Percentiles rank a stretch among this genome's conserved stretches.
phyloP scores from a whole-genome alignment of 345 rosid species.

The Raphanus sativus region DNA sequence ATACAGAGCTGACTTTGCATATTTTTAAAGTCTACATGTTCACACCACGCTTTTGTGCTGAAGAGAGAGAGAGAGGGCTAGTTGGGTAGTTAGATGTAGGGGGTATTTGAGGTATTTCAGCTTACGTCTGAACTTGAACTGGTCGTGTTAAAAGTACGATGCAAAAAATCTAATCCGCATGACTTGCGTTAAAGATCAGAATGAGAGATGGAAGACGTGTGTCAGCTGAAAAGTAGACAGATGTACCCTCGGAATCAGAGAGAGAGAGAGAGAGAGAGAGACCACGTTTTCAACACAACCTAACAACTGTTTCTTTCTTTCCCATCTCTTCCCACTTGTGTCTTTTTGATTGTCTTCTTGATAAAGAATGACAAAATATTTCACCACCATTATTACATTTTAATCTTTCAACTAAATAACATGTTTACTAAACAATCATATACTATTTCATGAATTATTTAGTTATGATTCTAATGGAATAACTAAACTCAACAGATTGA shows the following conservation, averaged over 20 bases:
- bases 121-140: slow-evolving; percentile 18
- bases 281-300: slow-evolving; percentile 39
- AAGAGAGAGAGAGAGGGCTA: neutral
- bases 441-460: no score
- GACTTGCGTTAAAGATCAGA: neutral
- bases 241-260: slow-evolving; percentile 8
- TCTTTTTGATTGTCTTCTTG: neutral
- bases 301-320: slow-evolving; percentile 36
- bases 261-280: slow-evolving; percentile 13
- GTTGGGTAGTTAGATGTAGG: neutral
- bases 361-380: neutral
- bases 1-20: neutral
- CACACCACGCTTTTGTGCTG: neutral
- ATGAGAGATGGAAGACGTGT: slow-evolving; percentile 11
- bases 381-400: neutral
- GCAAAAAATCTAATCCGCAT: slow-evolving; percentile 24
- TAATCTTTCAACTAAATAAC: no score
- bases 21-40: neutral
- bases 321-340: slow-evolving; percentile 31
- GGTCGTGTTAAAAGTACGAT: neutral
- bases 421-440: no score
- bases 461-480: no score
- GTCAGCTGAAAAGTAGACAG: slow-evolving; percentile 25
- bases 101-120: slow-evolving; percentile 12
- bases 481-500: no score